phyloP scores from a whole-genome alignment of 768 basidiomycete species.

The Amanita thiersii region DNA sequence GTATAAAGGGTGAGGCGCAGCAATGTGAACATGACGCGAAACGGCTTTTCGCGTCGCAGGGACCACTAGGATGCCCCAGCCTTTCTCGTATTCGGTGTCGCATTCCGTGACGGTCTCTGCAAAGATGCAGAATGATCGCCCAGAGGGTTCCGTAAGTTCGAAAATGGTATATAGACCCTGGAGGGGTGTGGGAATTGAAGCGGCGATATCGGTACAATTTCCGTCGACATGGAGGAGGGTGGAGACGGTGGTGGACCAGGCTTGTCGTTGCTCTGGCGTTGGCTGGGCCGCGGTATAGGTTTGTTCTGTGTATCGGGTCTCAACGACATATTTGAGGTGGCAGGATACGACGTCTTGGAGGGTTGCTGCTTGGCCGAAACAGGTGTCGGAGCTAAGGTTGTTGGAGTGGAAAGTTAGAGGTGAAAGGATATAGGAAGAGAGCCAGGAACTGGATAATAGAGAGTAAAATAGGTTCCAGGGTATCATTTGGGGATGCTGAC shows the following conservation, averaged over 20 bases:
- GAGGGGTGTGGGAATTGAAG: background rate
- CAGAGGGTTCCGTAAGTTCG: background rate
- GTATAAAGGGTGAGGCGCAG: conserved; percentile 36
- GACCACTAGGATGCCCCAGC: conserved; percentile 7
- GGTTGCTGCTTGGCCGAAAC: background rate
- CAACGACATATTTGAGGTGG: background rate
- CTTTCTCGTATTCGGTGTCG: background rate
- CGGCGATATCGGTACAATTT: background rate
- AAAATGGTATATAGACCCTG: background rate
- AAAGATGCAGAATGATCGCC: conserved; percentile 2
- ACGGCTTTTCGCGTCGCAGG: background rate
- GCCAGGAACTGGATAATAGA: no score
- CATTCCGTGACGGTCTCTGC: background rate
- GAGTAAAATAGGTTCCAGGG: no score
- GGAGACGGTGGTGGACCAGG: background rate
- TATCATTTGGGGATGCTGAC: no score
- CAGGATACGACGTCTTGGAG: background rate
- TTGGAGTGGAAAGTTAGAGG: no score
- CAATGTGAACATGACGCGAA: conserved; percentile 22
- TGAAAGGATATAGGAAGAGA: no score
- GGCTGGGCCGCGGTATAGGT: background rate
- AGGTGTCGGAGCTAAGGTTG: no score
- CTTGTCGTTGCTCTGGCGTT: background rate
- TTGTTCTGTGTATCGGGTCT: background rate
- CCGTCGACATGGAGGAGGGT: background rate